These are phyloP conservation scores for Combretum micranthum DNA, from an alignment of 345 rosid genomes.

Conservation along the genomic window DNA sequence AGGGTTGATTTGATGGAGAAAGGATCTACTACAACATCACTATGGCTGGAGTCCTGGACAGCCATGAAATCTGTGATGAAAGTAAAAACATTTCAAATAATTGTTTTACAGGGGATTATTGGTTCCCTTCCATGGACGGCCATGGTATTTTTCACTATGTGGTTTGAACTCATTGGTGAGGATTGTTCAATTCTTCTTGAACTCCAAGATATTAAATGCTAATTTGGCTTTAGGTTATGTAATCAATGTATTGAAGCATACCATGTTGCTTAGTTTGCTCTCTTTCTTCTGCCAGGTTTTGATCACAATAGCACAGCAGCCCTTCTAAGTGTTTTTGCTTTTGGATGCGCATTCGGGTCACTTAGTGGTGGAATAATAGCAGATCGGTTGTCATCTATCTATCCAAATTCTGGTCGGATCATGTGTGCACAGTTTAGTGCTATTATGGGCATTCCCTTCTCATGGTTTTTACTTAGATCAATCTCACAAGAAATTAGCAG, in stretches of 20 bases:
- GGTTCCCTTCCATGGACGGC: conserved; percentile 97
- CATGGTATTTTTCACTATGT: conserved; percentile 93
- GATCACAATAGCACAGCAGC: conserved; percentile 70
- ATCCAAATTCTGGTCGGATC: conserved; percentile 72
- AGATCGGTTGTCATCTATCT: conserved; percentile 47
- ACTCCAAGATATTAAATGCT: no score
- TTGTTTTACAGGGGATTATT: conserved; percentile 80
- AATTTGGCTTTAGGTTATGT: no score
- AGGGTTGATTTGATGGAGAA: conserved; percentile 50
- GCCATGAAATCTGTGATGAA: conserved; percentile 70
- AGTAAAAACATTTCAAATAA: conserved; percentile 78
- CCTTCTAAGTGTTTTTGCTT: conserved; percentile 68
- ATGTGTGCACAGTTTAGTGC: conserved; percentile 97
- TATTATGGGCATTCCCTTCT: conserved; percentile 93
- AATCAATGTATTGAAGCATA: background rate
- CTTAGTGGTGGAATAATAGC: conserved; percentile 73
- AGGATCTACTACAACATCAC: conserved; percentile 27
- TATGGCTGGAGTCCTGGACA: conserved; percentile 68
- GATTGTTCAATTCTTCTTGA: background rate
- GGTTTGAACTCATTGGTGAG: conserved; percentile 92
- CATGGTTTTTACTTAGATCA: conserved; percentile 56
- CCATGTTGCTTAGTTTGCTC: background rate
- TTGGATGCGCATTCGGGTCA: conserved; percentile 75
- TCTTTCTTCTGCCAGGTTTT: conserved; percentile 40
- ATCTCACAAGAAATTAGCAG: conserved; percentile 69